These are phyloP conservation scores for Ogataea methanolica DNA, from an alignment of 805 yeast genomes.

Conservation along the genomic window DNA sequence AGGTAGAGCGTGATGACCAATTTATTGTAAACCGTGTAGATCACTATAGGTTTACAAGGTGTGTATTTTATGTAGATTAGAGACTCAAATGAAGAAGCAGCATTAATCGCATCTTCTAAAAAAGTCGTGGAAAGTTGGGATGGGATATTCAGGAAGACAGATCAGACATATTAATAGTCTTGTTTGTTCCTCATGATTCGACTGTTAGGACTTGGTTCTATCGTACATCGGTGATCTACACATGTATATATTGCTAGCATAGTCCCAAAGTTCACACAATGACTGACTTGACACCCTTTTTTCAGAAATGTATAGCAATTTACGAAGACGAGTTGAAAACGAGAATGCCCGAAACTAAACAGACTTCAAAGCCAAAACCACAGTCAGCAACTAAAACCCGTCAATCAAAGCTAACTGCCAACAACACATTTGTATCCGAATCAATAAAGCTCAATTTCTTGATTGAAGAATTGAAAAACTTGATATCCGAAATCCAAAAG, in stretches of 20 bases:
- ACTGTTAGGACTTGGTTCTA: too few relatives aligned
- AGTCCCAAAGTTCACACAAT: constrained; percentile 17
- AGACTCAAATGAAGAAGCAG: too few relatives aligned
- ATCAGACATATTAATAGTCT: too few relatives aligned
- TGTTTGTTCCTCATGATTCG: too few relatives aligned
- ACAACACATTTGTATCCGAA: constrained; percentile 40
- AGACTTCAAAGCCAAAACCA: constrained; percentile 1
- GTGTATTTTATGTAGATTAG: too few relatives aligned
- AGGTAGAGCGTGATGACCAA: too few relatives aligned
- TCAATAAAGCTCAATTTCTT: constrained; percentile 32
- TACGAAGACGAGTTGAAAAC: constrained; percentile 30
- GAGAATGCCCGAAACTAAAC: neutral
- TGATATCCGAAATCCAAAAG: constrained; percentile 31
- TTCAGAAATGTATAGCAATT: constrained; percentile 42
- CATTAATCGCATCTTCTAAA: too few relatives aligned
- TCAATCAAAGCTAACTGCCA: constrained; percentile 6
- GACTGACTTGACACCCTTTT: constrained; percentile 47
- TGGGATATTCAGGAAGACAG: too few relatives aligned
- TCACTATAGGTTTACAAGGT: too few relatives aligned
- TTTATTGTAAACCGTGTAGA: too few relatives aligned
- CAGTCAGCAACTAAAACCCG: neutral
- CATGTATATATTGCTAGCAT: neutral
- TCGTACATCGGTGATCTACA: too few relatives aligned
- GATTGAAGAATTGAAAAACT: constrained; percentile 30
- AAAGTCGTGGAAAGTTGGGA: too few relatives aligned